These are phyloP conservation scores for Capsicum chinense DNA, from an alignment of 257 asterid genomes.

Conservation along the genomic window DNA sequence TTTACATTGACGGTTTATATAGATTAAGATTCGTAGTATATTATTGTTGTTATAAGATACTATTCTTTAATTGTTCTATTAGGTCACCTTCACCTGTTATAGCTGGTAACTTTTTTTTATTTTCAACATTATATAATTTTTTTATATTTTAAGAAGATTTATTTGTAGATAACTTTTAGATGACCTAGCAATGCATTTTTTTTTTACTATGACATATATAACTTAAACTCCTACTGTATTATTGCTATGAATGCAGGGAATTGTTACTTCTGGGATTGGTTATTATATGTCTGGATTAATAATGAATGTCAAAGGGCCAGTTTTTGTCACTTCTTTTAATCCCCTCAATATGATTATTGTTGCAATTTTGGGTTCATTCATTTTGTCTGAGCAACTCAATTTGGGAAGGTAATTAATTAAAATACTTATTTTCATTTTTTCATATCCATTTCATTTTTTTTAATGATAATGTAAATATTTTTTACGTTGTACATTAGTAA, in stretches of 20 bases:
- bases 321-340: constrained; percentile 53
- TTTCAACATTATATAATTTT: not conserved
- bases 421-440: not conserved
- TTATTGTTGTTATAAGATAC: not conserved
- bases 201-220: not conserved
- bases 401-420: constrained; percentile 48
- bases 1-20: not conserved
- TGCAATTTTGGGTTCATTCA: constrained; percentile 50
- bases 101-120: not conserved
- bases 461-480: not conserved
- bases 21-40: not conserved
- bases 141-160: not conserved
- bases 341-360: constrained; percentile 58
- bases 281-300: constrained; percentile 54
- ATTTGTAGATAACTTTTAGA: not conserved
- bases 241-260: constrained; percentile 51
- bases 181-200: not conserved
- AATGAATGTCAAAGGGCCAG: constrained; percentile 54
- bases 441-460: not conserved
- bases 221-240: not conserved
- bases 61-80: not conserved
- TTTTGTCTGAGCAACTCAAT: constrained; percentile 45
- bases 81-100: not conserved
- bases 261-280: constrained; percentile 52
- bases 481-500: too few relatives aligned